Base-by-base conservation (phyloP, 352 stramenopile species). In the Pythium oligandrum region DNA sequence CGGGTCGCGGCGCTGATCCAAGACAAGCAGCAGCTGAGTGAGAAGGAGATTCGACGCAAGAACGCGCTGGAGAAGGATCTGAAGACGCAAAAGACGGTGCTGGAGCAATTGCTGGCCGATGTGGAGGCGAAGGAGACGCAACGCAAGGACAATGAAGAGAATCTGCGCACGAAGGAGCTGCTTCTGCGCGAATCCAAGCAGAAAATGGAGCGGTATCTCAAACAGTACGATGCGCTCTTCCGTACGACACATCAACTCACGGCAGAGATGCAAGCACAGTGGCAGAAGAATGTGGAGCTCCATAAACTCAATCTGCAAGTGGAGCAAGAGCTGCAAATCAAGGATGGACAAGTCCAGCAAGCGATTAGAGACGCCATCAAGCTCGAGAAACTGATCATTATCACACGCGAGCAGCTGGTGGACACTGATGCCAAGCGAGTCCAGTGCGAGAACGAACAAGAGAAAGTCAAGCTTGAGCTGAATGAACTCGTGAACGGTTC, bases 191-290 rank as follows among this genome's bases (percentile, higher is more conserved):
- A 90, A 37, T 84, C 78, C 40, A 95, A 95, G 64, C 69, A 84
- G 5, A 90, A 90, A 43, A 94, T 96, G 80, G 81, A 96, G 33
- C 89, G 88, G 48, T 93, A 95, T 51, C 59, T 94, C 17, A 87
- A 84, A 36, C 75, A 96, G 49, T 95, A 96, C 51, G 84, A 96
- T 51, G 70, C 63, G 6, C 69, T 96, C 2, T 95, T 92, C 47
- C 71, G 80, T 35, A 88, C 79, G 40, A 90, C 78, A 0, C 79
- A 89, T 46, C 82, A 76, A 10, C 61, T 90, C 33, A 90, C 82
- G 1, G 78, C 88, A 49, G 77, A 76, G n/a, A 90, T 88, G 78
- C 78, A 92, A 42, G 45, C 73, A 32, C 81, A 92, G 48, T 92
- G 78, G 82, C 78, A 89, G 36, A 88, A 86, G 50, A 90, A 96